Evolutionary conservation across 176 grass and related monocot genomes (phyloP).

Genomic region (Aechmea fasciata): DNA sequence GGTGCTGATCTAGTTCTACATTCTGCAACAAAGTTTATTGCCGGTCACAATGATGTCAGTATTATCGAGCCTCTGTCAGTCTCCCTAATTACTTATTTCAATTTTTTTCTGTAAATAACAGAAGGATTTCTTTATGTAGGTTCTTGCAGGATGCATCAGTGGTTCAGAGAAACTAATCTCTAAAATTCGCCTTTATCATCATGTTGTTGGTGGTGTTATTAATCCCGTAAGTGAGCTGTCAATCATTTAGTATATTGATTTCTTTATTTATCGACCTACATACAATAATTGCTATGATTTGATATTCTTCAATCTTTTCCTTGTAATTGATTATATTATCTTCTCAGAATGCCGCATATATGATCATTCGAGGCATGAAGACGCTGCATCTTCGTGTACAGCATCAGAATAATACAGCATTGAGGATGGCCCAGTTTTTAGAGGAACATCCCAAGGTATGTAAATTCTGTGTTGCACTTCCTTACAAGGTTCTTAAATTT

Average conservation of each 20-base stretch:
- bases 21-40: conserved; percentile 98
- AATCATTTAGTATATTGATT: neutral
- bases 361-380: conserved; percentile 96
- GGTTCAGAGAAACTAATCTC: conserved; percentile 42
- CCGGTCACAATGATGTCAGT: conserved; percentile 93
- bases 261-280: neutral
- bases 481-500: too few species aligned
- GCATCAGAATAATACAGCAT: conserved; percentile 83
- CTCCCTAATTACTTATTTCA: conserved; percentile 6
- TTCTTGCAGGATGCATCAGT: conserved; percentile 71
- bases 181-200: conserved; percentile 47
- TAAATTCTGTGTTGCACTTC: neutral
- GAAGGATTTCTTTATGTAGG: conserved; percentile 25
- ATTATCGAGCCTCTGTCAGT: conserved; percentile 5
- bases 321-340: neutral
- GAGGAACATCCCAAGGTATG: conserved; percentile 90
- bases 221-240: conserved; percentile 51
- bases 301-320: neutral
- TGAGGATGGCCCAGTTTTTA: conserved; percentile 98
- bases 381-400: conserved; percentile 97
- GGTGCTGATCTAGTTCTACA: conserved; percentile 95
- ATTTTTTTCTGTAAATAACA: conserved; percentile 5
- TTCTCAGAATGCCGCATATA: conserved; percentile 89
- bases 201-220: conserved; percentile 65
- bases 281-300: neutral